Base-by-base conservation (phyloP, 176 grass and related monocot species). In the Pontederia crassipes region DNA sequence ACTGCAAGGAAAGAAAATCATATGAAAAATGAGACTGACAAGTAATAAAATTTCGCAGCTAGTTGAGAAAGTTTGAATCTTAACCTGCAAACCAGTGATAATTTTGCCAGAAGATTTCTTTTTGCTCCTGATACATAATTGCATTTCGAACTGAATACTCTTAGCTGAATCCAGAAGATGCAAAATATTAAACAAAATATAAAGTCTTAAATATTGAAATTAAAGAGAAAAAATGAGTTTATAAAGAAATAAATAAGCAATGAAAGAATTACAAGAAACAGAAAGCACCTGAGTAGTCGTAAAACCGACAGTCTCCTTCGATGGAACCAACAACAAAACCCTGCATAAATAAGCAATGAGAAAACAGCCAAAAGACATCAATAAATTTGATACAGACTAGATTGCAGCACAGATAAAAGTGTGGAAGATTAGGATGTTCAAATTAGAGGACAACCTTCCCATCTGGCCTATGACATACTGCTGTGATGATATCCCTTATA, bases 41-140 rank as follows among this genome's bases (percentile, higher is more conserved):
- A 14, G 16, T 48, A 26, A 65, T 4, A 10, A 46, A 62, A 40
- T 45, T 17, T 13, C 16, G 7, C n/a, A 50, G 50, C 8, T 5
- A 28, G 10, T 0, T 51, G 49, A 59, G 26, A 17, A n/a, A 24
- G 15, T 48, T 16, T 15, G 15, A 68, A 12, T 20, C 56, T 17
- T n/a, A 69, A 98, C 94, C 93, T 98, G 75, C 15, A 98, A 32
- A 46, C 68, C 73, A 46, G 83, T 93, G 77, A 98, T 86, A 69
- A 64, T 77, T 69, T 66, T 79, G 50, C 64, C 46, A 35, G 71
- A 54, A 67, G 79, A 86, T 40, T 84, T 98, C 69, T 84, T 86
- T 68, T 83, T 89, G 49, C 81, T 67, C 47, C 75, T 52, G 9
- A 89, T 66, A 55, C 71, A 67, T n/a, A 92, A 62, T 69, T 86